Evolutionary conservation across 2,329 filamentous ascomycete species (phyloP).

Genomic region (Sodiomyces alkalinus): DNA sequence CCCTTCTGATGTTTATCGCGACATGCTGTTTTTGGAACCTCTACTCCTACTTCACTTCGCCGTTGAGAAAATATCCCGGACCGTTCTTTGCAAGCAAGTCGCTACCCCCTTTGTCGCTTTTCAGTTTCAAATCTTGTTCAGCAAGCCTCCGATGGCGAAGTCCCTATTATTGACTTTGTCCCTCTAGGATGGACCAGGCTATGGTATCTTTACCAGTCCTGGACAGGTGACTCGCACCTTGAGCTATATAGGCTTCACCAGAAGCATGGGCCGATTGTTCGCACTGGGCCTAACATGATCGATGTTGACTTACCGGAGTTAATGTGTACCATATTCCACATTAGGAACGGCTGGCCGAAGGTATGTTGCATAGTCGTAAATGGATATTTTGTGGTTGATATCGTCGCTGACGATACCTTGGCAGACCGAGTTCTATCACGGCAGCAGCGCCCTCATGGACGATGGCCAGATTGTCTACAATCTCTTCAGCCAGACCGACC

Average conservation of each 20-base stretch:
- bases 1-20: background rate
- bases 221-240: background rate
- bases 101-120: no score
- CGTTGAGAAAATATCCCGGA: conserved; percentile 16
- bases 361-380: no score
- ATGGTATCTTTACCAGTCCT: background rate
- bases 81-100: conserved; percentile 16
- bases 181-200: conserved; percentile 1
- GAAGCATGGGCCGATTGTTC: conserved; percentile 17
- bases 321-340: conserved; percentile 14
- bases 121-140: background rate
- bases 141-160: background rate
- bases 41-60: conserved; percentile 5
- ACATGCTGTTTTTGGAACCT: background rate
- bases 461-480: conserved; percentile 20
- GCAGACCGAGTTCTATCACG: conserved; percentile 21
- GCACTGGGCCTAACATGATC: conserved; percentile 15
- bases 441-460: conserved; percentile 14
- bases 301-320: conserved; percentile 13
- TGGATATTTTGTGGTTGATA: conserved; percentile 11
- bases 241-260: conserved; percentile 13
- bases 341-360: conserved; percentile 11
- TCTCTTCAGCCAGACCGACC: conserved; percentile 21
- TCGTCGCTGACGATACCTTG: background rate
- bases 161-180: background rate